These are phyloP conservation scores for Xerocomellus chrysenteron DNA, from an alignment of 768 basidiomycete species.

Conservation along the genomic window DNA sequence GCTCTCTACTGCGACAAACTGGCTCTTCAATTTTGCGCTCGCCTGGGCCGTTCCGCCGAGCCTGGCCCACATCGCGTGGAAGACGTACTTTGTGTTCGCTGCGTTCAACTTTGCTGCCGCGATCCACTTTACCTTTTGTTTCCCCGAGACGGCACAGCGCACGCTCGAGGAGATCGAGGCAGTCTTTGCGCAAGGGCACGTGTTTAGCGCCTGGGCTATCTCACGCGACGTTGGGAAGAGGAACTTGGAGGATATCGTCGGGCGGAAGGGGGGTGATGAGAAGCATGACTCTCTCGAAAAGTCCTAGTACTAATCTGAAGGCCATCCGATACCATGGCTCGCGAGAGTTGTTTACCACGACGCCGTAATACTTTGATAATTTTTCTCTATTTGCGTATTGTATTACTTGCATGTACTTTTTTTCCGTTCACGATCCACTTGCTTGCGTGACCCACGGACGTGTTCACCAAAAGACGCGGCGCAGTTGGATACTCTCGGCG, in stretches of 20 bases:
- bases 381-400: no score
- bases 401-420: no score
- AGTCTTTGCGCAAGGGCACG: slow-evolving; percentile 67
- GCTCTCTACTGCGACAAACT: slow-evolving; percentile 45
- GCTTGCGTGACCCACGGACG: no score
- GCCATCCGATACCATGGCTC: not conserved
- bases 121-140: slow-evolving; percentile 75
- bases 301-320: not conserved
- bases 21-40: slow-evolving; percentile 72
- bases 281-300: slow-evolving; percentile 7
- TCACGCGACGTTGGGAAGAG: slow-evolving; percentile 60
- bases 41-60: slow-evolving; percentile 76
- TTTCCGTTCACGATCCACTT: no score
- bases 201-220: slow-evolving; percentile 71
- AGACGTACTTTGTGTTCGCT: slow-evolving; percentile 77
- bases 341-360: not conserved
- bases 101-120: slow-evolving; percentile 73
- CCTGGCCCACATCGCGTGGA: slow-evolving; percentile 65
- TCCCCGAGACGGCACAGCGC: slow-evolving; percentile 72
- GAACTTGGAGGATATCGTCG: slow-evolving; percentile 51
- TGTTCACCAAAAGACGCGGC: no score
- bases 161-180: slow-evolving; percentile 80
- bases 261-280: slow-evolving; percentile 10
- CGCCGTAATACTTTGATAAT: not conserved
- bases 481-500: no score